phyloP scores from a whole-genome alignment of 345 rosid species.

The Brassica incana region DNA sequence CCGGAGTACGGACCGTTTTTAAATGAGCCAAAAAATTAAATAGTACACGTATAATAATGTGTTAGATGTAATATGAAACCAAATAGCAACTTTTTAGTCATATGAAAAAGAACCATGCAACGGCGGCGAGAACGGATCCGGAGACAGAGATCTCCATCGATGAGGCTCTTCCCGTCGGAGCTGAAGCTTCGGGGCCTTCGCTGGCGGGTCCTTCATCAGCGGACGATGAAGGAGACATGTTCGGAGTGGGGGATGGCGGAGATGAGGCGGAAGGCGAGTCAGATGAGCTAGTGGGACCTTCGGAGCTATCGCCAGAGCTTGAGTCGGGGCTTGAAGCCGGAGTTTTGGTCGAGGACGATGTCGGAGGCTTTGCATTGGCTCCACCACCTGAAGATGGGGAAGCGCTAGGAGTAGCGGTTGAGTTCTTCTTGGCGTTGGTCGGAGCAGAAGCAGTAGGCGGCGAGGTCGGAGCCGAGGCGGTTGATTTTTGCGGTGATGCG shows the following conservation, averaged over 20 bases:
- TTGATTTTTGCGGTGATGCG: not conserved
- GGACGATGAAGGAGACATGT: constrained; percentile 28
- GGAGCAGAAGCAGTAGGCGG: constrained; percentile 28
- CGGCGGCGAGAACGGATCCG: constrained; percentile 15
- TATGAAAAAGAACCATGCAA: constrained; percentile 37
- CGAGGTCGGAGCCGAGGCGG: constrained; percentile 12
- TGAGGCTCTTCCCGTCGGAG: constrained; percentile 22
- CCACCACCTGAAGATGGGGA: constrained; percentile 23
- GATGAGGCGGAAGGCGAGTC: constrained; percentile 34
- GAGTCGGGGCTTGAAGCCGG: constrained; percentile 39
- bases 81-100: not conserved
- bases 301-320: constrained; percentile 24
- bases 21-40: not conserved
- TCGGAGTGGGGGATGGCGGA: constrained; percentile 39
- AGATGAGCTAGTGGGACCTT: constrained; percentile 32
- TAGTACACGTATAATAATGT: constrained; percentile 16
- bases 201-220: constrained; percentile 10
- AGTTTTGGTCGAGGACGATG: constrained; percentile 7
- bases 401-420: constrained; percentile 17
- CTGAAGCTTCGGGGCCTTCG: constrained; percentile 22
- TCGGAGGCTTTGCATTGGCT: constrained; percentile 18
- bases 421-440: constrained; percentile 20
- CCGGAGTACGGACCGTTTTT: not conserved
- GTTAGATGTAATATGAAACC: constrained; percentile 3
- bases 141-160: constrained; percentile 20